Conservation (phyloP, 2,329 filamentous ascomycete genomes). For the Colletotrichum spaethianum region DNA sequence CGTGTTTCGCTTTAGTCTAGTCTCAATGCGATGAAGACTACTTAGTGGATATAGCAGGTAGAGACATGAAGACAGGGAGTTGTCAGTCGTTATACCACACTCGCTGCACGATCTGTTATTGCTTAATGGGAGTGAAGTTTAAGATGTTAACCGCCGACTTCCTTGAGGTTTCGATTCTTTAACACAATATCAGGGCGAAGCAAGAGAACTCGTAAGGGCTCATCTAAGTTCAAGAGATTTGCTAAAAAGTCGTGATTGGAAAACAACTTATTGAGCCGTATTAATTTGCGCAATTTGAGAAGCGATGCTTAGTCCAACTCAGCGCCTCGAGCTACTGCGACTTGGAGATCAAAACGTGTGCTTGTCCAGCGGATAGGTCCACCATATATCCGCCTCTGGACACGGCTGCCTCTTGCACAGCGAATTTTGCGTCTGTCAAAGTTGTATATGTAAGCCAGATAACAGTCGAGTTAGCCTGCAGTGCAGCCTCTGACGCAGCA, state of each 20-base stretch:
- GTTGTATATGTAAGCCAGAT: slow-evolving; percentile 30
- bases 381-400: slow-evolving; percentile 25
- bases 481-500: slow-evolving; percentile 12
- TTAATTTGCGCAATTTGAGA: background rate
- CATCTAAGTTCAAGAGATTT: background rate
- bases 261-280: background rate
- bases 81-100: background rate
- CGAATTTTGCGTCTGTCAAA: background rate
- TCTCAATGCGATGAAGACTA: too few species aligned
- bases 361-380: slow-evolving; percentile 22
- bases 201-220: background rate
- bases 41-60: too few species aligned
- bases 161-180: background rate
- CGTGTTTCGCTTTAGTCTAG: too few species aligned
- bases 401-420: background rate
- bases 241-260: too few species aligned
- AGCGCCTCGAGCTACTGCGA: background rate
- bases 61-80: background rate
- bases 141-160: too few species aligned
- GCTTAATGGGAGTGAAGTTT: too few species aligned
- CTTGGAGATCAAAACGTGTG: slow-evolving; percentile 15
- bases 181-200: background rate
- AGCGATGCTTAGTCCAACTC: too few species aligned
- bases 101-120: too few species aligned
- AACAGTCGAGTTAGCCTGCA: slow-evolving; percentile 21